Percentiles rank a stretch among this genome's conserved stretches.
These are phyloP conservation scores for Solanum hybrid DNA, from an alignment of 305 asterid species.

Conservation along the genomic window DNA sequence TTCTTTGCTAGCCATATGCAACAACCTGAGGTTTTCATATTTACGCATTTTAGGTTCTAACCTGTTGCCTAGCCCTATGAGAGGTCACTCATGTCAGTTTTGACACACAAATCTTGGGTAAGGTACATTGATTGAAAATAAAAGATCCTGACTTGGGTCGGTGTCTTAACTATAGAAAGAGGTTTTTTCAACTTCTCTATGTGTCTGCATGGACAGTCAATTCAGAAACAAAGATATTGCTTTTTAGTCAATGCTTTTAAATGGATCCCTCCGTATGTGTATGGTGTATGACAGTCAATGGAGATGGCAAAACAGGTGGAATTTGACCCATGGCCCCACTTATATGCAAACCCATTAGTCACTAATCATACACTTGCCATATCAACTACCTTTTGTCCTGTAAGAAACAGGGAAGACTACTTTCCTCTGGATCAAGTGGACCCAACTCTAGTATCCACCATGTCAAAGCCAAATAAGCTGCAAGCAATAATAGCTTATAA, in stretches of 20 bases:
- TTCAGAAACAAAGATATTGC: neutral
- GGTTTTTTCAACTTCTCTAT: neutral
- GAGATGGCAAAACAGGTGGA: neutral
- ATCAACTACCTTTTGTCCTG: neutral
- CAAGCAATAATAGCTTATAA: neutral
- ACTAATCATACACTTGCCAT: neutral
- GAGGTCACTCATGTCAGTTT: neutral
- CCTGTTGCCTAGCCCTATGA: neutral
- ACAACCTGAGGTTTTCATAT: neutral
- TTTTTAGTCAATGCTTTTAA: neutral
- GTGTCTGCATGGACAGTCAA: neutral
- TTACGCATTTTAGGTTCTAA: neutral
- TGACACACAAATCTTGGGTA: neutral
- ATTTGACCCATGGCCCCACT: neutral
- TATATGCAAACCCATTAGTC: neutral
- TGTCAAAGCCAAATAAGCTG: neutral
- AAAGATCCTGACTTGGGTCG: neutral
- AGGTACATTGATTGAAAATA: neutral
- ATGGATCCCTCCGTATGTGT: neutral
- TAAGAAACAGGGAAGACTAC: neutral
- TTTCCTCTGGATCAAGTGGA: neutral
- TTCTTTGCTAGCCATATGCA: neutral
- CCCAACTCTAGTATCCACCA: neutral
- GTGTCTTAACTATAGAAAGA: neutral
- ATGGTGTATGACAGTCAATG: neutral